Conservation (phyloP, 371 early-diverging fungal species). For the Rhizomucor pusillus region DNA sequence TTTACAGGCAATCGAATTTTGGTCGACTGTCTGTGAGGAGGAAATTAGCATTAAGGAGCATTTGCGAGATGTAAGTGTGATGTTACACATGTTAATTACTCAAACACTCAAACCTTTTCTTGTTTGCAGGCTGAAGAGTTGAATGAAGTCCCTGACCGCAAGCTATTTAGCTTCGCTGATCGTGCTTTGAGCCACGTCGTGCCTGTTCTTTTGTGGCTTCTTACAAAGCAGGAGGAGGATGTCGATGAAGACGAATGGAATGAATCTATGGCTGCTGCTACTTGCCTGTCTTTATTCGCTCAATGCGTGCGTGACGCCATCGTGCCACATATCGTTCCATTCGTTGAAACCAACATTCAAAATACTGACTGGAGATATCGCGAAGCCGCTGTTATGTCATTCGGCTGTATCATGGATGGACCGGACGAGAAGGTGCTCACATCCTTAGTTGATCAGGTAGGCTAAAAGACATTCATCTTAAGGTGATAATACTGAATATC, state of each 20-base stretch:
- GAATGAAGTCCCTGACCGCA: constrained; percentile 52
- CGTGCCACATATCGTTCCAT: constrained; percentile 78
- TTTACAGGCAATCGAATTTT: constrained; percentile 96
- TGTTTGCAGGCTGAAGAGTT: constrained; percentile 46
- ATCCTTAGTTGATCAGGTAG: constrained; percentile 69
- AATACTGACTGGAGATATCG: constrained; percentile 86
- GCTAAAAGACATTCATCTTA: not conserved
- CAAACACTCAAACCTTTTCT: constrained; percentile 1
- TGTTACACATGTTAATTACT: not conserved
- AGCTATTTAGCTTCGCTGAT: constrained; percentile 73
- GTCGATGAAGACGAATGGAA: constrained; percentile 98
- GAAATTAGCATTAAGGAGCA: constrained; percentile 73
- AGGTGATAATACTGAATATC: not conserved
- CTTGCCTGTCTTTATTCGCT: constrained; percentile 88
- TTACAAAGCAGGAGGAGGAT: constrained; percentile 93
- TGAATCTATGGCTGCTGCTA: constrained; percentile 94
- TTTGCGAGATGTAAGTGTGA: constrained; percentile 28
- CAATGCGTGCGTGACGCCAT: constrained; percentile 76
- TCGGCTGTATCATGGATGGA: constrained; percentile 95
- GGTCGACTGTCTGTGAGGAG: constrained; percentile 97
- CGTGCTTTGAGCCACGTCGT: constrained; percentile 72
- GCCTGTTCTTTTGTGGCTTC: constrained; percentile 78
- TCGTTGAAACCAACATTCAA: constrained; percentile 86
- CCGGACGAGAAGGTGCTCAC: constrained; percentile 65
- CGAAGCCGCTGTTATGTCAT: constrained; percentile 97